Base-by-base conservation (phyloP, 2,329 filamentous ascomycete species). In the Annulohypoxylon truncatum region DNA sequence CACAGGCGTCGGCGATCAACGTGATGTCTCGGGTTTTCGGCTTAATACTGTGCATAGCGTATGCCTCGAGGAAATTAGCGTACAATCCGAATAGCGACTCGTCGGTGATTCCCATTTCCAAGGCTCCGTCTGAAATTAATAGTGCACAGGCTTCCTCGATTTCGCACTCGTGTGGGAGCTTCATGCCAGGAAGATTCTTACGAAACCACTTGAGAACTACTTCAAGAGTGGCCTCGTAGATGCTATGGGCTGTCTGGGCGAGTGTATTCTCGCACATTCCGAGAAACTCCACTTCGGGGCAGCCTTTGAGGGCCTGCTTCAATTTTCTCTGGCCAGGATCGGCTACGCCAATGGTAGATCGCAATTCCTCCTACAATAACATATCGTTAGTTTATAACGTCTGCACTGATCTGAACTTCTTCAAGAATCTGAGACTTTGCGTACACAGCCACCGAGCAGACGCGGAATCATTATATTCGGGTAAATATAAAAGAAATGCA, bases 191-290 rank as follows among this genome's bases (percentile, higher is more conserved):
- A 42, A 64, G 72, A 68, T 71, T 74, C 31, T 53, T 65, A 0
- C 51, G 24, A 7, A 72, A 13, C 73, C 74, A 76, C 40, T 63
- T 22, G 28, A 64, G 26, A 5, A 40, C 56, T 12, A 68, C 72
- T 9, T 74, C 68, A 24, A 67, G 38, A 2, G 66, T 55, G n/a
- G 72, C 31, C 8, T 71, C 67, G 2, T 69, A 26, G 0, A 72
- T 13, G 1, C 57, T 33, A 0, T 61, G 15, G 7, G 48, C 68
- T 6, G 62, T 62, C 15, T 50, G 22, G 12, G 72, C 20, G 0
- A 67, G 55, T 20, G 22, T 31, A 10, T 53, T 29, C 1, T 64
- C 40, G n/a, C 72, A 33, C 10, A 50, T 62, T 26, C 63, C 18
- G 2, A 73, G 24, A 29, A 48, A 71, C 20, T 52, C 31, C 44